phyloP scores from a whole-genome alignment of 139 green algal genomes.

The Ulvella scutata region DNA sequence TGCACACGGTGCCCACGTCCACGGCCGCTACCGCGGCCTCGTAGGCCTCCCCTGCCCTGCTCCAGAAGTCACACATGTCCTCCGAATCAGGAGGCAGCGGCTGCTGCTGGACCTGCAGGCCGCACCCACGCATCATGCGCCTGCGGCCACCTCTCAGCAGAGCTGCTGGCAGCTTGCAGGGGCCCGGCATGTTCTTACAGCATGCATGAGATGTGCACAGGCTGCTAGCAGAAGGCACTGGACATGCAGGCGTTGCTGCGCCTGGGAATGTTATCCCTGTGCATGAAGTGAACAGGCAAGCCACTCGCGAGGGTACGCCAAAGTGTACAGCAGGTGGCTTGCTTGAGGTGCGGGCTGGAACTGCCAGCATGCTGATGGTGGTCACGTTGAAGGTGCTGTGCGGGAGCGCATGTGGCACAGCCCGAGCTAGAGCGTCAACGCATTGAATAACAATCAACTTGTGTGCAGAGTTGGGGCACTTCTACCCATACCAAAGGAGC shows the following conservation, averaged over 20 bases:
- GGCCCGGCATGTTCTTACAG: background rate
- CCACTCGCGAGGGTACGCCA: no score
- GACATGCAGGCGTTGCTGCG: conserved; percentile 13
- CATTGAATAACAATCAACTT: no score
- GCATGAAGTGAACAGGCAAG: no score
- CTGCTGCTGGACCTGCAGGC: conserved; percentile 12
- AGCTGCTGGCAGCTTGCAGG: background rate
- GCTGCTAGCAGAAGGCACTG: background rate
- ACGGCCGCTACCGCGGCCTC: background rate
- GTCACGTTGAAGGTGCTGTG: no score
- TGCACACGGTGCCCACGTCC: conserved; percentile 18
- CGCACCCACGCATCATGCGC: background rate
- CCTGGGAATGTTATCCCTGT: conserved; percentile 20
- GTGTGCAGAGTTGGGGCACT: background rate
- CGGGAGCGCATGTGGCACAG: no score
- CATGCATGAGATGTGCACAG: background rate
- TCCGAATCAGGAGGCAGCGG: conserved; percentile 3
- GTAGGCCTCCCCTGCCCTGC: background rate
- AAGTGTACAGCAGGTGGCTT: no score
- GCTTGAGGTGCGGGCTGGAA: no score
- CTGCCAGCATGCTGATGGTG: no score
- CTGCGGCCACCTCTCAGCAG: background rate
- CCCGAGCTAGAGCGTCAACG: no score
- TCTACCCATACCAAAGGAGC: background rate
- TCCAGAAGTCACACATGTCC: conserved; percentile 13